phyloP scores from a whole-genome alignment of 257 asterid species.

The Solanum chaucha region DNA sequence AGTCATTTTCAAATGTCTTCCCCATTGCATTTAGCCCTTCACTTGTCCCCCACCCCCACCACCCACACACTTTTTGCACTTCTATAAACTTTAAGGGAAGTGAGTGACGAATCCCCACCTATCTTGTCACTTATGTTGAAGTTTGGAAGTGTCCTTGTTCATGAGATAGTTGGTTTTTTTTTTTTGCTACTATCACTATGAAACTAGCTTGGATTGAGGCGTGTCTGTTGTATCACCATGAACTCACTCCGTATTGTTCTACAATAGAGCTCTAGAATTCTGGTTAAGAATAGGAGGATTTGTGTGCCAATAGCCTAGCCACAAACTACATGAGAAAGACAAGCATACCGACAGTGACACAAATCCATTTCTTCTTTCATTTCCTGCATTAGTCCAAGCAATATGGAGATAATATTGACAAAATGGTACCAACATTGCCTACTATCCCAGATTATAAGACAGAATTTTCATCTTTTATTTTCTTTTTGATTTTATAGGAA shows the following conservation, averaged over 20 bases:
- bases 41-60: neutral
- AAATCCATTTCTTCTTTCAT: neutral
- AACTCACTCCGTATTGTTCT: neutral
- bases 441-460: neutral
- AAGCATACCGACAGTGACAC: neutral
- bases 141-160: neutral
- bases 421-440: neutral
- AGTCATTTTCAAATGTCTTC: neutral
- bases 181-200: neutral
- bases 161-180: neutral
- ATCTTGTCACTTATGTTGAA: neutral
- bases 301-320: neutral
- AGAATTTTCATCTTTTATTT: neutral
- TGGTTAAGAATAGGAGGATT: neutral
- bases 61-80: neutral
- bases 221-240: neutral
- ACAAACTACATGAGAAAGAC: neutral
- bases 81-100: neutral
- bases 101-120: neutral
- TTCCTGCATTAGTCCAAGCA: neutral
- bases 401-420: neutral
- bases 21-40: neutral
- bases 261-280: neutral
- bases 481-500: conserved; percentile 33
- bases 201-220: neutral